Evolutionary conservation across 1,139 yeast species (phyloP).

Genomic region (Petasospora fabianii): DNA sequence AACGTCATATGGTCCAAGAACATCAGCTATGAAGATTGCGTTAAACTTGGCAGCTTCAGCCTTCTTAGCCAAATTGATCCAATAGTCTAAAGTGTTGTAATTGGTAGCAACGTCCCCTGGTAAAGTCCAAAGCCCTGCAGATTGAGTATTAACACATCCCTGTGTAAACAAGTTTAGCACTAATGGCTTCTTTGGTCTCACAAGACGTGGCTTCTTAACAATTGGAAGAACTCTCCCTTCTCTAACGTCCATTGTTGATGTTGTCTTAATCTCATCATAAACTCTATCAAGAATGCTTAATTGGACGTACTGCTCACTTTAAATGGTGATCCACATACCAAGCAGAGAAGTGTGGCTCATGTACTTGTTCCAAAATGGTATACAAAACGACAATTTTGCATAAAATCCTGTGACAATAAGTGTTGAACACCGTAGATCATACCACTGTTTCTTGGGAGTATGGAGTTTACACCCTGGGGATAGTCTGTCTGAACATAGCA

Average conservation of each 20-base stretch:
- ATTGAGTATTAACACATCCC: slow-evolving; percentile 8
- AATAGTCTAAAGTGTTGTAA: slow-evolving; percentile 38
- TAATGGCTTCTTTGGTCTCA: not conserved
- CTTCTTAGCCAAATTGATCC: slow-evolving; percentile 38
- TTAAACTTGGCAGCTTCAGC: slow-evolving; percentile 41
- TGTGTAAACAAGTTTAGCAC: slow-evolving; percentile 18
- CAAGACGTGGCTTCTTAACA: not conserved
- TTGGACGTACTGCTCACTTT: too few relatives aligned
- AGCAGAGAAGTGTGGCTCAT: too few relatives aligned
- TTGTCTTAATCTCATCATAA: too few relatives aligned
- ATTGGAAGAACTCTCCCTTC: not conserved
- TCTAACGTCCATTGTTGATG: not conserved
- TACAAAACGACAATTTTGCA: too few relatives aligned
- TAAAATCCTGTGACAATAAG: too few relatives aligned
- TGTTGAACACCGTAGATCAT: too few relatives aligned
- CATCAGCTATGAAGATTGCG: slow-evolving; percentile 42
- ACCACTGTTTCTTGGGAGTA: too few relatives aligned
- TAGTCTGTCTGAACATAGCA: too few relatives aligned
- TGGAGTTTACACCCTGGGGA: too few relatives aligned
- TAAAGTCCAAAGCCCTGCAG: slow-evolving; percentile 38
- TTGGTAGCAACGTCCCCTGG: slow-evolving; percentile 35
- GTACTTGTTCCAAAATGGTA: too few relatives aligned
- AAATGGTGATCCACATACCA: too few relatives aligned
- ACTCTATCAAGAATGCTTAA: too few relatives aligned
- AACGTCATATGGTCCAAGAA: slow-evolving; percentile 40